These are phyloP conservation scores for Arabis hirsuta DNA, from an alignment of 345 rosid species.

Conservation along the genomic window DNA sequence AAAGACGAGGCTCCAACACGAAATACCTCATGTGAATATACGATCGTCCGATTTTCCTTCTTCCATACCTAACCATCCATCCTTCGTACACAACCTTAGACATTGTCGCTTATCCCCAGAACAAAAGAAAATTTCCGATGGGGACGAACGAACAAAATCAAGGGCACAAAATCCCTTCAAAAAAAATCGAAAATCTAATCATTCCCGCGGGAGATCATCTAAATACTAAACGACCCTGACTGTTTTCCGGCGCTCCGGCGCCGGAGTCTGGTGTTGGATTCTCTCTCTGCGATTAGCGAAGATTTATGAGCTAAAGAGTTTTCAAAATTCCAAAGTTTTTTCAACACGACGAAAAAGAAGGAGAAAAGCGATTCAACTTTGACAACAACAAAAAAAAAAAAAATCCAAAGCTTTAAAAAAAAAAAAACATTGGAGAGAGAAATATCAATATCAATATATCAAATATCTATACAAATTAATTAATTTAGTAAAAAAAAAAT, in stretches of 20 bases:
- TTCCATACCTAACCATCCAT: conserved; percentile 99
- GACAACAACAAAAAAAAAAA: conserved; percentile 10
- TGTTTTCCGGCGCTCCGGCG: conserved; percentile 41
- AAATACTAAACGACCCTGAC: conserved; percentile 24
- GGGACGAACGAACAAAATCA: conserved; percentile 10
- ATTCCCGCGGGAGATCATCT: conserved; percentile 37
- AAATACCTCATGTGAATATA: conserved; percentile 96
- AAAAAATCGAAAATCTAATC: conserved; percentile 27
- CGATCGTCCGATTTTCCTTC: conserved; percentile 96
- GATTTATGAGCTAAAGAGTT: conserved; percentile 33
- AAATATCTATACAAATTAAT: neutral
- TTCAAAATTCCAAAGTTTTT: conserved; percentile 16
- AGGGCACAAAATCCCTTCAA: neutral
- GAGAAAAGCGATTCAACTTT: conserved; percentile 36
- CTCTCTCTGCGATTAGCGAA: neutral
- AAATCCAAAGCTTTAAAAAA: neutral
- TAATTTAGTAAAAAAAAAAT: conserved; percentile 6
- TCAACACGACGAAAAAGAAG: conserved; percentile 22
- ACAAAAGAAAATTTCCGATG: neutral
- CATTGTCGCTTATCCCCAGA: conserved; percentile 41
- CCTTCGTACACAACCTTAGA: conserved; percentile 96
- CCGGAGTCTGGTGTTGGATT: conserved; percentile 33
- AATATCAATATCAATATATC: too few species aligned
- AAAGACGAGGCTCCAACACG: conserved; percentile 85
- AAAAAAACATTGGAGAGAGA: conserved; percentile 12